These are phyloP conservation scores for Citrus maxima DNA, from an alignment of 345 rosid genomes.

Conservation along the genomic window DNA sequence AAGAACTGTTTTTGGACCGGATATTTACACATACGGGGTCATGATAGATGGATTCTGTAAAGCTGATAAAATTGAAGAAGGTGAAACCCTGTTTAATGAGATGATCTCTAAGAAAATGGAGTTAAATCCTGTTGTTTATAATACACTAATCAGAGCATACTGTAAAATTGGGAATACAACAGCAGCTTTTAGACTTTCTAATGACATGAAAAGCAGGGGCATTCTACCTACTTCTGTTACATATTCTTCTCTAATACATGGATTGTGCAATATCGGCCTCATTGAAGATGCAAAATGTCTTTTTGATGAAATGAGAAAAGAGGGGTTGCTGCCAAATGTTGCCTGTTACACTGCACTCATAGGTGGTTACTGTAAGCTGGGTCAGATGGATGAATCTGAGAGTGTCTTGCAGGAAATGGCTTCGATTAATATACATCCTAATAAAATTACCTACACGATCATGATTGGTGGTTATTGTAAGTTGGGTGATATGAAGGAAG, in stretches of 20 bases:
- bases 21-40: constrained; percentile 58
- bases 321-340: constrained; percentile 63
- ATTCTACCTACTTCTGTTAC: constrained; percentile 48
- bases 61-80: constrained; percentile 61
- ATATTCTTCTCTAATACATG: constrained; percentile 68
- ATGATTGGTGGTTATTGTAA: constrained; percentile 62
- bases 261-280: constrained; percentile 52
- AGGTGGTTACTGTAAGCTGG: constrained; percentile 66
- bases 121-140: constrained; percentile 57
- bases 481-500: constrained; percentile 56
- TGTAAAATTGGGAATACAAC: constrained; percentile 49
- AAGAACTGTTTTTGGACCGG: constrained; percentile 43
- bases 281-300: constrained; percentile 52
- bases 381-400: constrained; percentile 59
- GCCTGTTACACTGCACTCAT: constrained; percentile 73
- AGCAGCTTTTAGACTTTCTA: constrained; percentile 46
- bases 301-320: constrained; percentile 56
- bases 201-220: constrained; percentile 63
- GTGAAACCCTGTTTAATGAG: constrained; percentile 54
- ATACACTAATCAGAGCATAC: constrained; percentile 53
- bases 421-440: constrained; percentile 45
- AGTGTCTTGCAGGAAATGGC: constrained; percentile 58
- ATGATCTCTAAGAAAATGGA: constrained; percentile 37
- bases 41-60: constrained; percentile 77
- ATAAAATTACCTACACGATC: constrained; percentile 74